phyloP scores from a whole-genome alignment of 202 grass and related monocot genomes.

The Schoenoplectus triqueter region DNA sequence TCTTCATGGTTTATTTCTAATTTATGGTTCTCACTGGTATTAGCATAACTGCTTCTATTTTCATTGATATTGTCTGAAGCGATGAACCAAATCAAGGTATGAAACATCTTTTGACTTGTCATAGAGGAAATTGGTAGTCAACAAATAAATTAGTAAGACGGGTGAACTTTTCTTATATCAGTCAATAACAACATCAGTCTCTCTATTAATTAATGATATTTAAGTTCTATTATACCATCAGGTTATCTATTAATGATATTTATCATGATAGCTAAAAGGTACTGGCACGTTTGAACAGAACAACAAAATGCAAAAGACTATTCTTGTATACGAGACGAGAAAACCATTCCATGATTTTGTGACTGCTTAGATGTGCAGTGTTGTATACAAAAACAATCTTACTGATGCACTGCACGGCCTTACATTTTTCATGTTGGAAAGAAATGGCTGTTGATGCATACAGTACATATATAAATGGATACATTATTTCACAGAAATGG shows the following conservation, averaged over 20 bases:
- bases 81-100: slow-evolving; percentile 10
- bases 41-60: not conserved
- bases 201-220: too few species aligned
- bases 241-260: not conserved
- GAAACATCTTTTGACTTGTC: not conserved
- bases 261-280: not conserved
- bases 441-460: not conserved
- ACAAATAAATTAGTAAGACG: slow-evolving; percentile 1
- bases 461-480: not conserved
- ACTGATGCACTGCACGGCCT: not conserved
- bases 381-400: not conserved
- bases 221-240: not conserved
- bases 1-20: not conserved
- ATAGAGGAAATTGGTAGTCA: not conserved
- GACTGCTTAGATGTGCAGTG: not conserved
- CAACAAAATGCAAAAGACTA: slow-evolving; percentile 1
- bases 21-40: not conserved
- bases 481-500: not conserved
- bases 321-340: not conserved
- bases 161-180: not conserved
- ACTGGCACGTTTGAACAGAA: not conserved
- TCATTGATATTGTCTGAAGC: not conserved
- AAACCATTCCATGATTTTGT: not conserved
- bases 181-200: not conserved
- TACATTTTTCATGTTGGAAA: not conserved